Base-by-base conservation (phyloP, 331 rosid genomes). In the Acacia concinna region DNA sequence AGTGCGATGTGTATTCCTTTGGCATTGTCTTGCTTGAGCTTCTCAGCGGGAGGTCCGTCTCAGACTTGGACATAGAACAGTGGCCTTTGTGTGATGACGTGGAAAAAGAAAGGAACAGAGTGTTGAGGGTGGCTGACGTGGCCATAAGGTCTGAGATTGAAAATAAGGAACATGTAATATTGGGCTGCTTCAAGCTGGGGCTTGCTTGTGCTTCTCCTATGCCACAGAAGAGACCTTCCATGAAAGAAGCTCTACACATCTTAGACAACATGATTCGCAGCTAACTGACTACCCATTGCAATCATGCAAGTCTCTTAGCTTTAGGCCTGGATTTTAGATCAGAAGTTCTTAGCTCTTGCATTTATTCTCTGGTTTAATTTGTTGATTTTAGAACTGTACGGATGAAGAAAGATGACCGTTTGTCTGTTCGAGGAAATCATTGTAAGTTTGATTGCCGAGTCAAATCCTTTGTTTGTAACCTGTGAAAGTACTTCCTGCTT, bases 1-100 rank as follows among this genome's bases (percentile, higher is more conserved):
- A 88, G 76, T 86, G 90, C 93, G 98, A 95, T 28, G 98, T 91
- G 85, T 93, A 91, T 63, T 91, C 98, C 2, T 95, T 90, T 74
- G 98, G 99, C 2, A 38, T 91, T 13, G 73, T 95, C 13, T 57
- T 95, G 81, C 86, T 95, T 25, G 98, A 95, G 88, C 86, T 95
- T 77, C 80, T 95, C 37, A 89, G 82, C 0, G 97, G 98, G 9
- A 83, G 90, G 75, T 77, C 82, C n/a, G 78, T 77, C 43, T 82
- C 88, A 12, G 93, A 91, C 78, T 78, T 81, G 64, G 98, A 95
- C 17, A 34, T 89, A 76, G 86, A 64, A 14, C 93, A 92, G 38
- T 88, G 91, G 93, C 75, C 79, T 7, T 65, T 6, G 1, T 18
- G 28, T 13, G 88, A 87, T 52, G 83, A 84, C 30, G 66, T 71